Conservation (phyloP, 2,329 filamentous ascomycete species). For the Phialemonium atrogriseum region DNA sequence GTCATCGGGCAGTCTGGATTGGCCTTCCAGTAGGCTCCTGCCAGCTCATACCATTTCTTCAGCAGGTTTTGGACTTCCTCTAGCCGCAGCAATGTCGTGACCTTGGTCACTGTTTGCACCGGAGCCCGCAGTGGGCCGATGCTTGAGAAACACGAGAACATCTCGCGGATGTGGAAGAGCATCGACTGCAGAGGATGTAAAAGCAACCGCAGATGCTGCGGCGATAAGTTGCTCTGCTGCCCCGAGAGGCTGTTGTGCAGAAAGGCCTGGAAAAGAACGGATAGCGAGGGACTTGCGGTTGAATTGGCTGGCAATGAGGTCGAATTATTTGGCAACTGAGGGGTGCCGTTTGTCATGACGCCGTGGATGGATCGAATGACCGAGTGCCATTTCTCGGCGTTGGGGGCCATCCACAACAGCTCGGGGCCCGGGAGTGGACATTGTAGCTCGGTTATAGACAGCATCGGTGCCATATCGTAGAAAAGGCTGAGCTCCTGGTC, state of each 20-base stretch:
- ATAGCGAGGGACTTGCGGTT: conserved; percentile 52
- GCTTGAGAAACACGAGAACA: conserved; percentile 59
- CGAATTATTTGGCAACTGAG: conserved; percentile 42
- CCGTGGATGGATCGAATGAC: conserved; percentile 52
- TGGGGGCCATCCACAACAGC: conserved; percentile 53
- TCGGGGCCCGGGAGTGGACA: conserved; percentile 56
- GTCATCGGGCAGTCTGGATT: conserved; percentile 49
- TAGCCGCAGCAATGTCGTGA: too few species aligned
- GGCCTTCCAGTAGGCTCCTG: conserved; percentile 44
- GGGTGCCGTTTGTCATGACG: conserved; percentile 37
- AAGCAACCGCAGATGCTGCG: conserved; percentile 56
- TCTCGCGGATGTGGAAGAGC: conserved; percentile 55
- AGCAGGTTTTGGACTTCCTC: conserved; percentile 55
- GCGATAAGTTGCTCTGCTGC: conserved; percentile 32
- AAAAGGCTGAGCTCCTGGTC: conserved; percentile 65
- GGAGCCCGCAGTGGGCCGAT: too few species aligned
- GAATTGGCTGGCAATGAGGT: conserved; percentile 42
- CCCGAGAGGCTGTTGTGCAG: conserved; percentile 53
- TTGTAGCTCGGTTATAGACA: conserved; percentile 57
- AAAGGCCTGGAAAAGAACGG: conserved; percentile 60
- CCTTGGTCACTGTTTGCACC: too few species aligned
- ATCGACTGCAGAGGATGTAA: conserved; percentile 61
- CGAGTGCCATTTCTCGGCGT: conserved; percentile 49
- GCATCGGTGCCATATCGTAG: conserved; percentile 52
- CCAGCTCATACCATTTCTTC: conserved; percentile 60